A percentile compares a stretch with the other conserved stretches of the same genome.
These are phyloP conservation scores for Neopestalotiopsis clavispora DNA, from an alignment of 2,329 filamentous ascomycete genomes.

Conservation along the genomic window DNA sequence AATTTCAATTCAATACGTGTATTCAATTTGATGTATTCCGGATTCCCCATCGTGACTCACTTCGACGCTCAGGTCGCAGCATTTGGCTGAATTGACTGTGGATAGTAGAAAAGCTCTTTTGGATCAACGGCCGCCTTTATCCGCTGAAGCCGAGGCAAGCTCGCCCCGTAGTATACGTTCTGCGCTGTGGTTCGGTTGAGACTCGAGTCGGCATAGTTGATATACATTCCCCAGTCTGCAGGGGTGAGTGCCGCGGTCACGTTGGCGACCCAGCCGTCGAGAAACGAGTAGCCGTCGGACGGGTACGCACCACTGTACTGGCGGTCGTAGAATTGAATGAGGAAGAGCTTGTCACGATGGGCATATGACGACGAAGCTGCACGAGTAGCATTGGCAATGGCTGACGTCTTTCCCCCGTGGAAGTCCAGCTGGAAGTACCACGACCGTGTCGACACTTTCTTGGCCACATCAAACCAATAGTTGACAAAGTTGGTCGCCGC, in stretches of 20 bases:
- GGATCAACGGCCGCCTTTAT: conserved; percentile 16
- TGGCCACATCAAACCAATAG: conserved; percentile 45
- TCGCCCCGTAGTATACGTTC: conserved; percentile 3
- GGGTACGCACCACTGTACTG: conserved; percentile 35
- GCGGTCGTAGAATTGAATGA: conserved; percentile 54
- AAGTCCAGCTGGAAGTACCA: conserved; percentile 50
- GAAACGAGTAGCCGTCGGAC: conserved; percentile 27
- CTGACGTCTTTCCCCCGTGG: conserved; percentile 46
- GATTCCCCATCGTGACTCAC: too few relatives aligned
- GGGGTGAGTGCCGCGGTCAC: conserved; percentile 26
- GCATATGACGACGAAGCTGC: conserved; percentile 42
- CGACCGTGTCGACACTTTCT: conserved; percentile 36
- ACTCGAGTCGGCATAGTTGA: conserved; percentile 15
- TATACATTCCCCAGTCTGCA: conserved; percentile 33
- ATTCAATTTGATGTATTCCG: too few relatives aligned
- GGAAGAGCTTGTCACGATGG: conserved; percentile 51
- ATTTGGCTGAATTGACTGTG: conserved; percentile 16
- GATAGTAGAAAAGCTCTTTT: conserved; percentile 13
- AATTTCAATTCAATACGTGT: too few relatives aligned
- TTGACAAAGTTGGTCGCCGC: conserved; percentile 42
- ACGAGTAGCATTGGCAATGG: conserved; percentile 34
- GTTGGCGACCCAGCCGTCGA: conserved; percentile 33
- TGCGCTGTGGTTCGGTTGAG: conserved; percentile 8
- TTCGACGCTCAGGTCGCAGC: background rate
- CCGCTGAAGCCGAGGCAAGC: conserved; percentile 5